Evolutionary conservation across 2,329 filamentous ascomycete species (phyloP).

Genomic region (Calonectria leucothoes): DNA sequence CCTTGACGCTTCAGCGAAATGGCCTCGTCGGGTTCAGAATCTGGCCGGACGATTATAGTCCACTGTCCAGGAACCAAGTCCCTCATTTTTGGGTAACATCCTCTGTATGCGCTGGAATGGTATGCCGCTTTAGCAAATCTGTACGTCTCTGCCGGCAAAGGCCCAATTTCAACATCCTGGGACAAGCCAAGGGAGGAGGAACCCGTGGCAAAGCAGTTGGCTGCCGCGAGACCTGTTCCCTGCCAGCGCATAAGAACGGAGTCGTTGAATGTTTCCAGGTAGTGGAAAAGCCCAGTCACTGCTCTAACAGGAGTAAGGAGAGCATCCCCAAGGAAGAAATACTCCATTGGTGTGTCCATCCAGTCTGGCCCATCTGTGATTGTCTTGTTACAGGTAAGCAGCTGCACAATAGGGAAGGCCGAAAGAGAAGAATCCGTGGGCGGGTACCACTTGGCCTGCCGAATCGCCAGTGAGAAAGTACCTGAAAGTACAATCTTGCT

Average conservation of each 20-base stretch:
- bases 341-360: not conserved
- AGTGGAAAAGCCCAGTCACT: constrained; percentile 17
- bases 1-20: not conserved
- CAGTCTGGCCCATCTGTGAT: not conserved
- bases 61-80: constrained; percentile 17
- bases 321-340: constrained; percentile 13
- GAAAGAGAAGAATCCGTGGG: not conserved
- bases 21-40: not conserved
- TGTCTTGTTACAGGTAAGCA: constrained; percentile 4
- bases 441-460: not conserved
- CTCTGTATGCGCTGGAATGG: not conserved
- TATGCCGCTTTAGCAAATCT: not conserved
- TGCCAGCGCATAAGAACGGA: not conserved
- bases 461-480: constrained; percentile 8
- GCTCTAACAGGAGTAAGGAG: constrained; percentile 1
- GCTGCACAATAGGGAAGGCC: constrained; percentile 12
- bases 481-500: constrained; percentile 17
- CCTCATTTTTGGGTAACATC: constrained; percentile 13
- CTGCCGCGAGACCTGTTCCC: not conserved
- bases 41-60: constrained; percentile 5
- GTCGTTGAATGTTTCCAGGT: not conserved
- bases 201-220: constrained; percentile 7
- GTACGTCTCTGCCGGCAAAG: constrained; percentile 13
- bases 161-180: constrained; percentile 13
- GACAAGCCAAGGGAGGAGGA: constrained; percentile 6